phyloP scores from a whole-genome alignment of 139 green algal genomes.

The Diplosphaera chodatii region DNA sequence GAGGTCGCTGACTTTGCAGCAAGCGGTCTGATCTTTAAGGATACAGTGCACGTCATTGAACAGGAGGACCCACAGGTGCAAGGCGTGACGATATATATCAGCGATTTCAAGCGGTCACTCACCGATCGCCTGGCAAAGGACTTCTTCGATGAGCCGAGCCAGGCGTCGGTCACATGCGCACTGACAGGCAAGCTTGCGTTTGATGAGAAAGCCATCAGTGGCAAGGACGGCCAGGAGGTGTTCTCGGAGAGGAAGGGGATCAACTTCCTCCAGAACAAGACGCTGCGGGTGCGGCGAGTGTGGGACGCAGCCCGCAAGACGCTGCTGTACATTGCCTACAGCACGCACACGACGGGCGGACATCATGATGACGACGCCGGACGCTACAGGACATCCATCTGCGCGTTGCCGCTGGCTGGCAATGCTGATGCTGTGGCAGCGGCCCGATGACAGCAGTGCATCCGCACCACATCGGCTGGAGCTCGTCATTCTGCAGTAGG shows the following conservation, averaged over 20 bases:
- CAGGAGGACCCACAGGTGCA: slow-evolving; percentile 59
- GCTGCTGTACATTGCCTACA: slow-evolving; percentile 70
- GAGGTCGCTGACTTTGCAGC: slow-evolving; percentile 64
- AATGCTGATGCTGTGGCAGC: neutral
- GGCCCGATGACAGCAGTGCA: neutral
- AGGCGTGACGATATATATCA: slow-evolving; percentile 72
- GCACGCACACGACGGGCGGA: slow-evolving; percentile 34
- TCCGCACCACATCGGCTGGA: too few species aligned
- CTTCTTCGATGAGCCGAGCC: slow-evolving; percentile 64
- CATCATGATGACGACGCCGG: too few species aligned
- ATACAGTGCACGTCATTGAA: slow-evolving; percentile 56
- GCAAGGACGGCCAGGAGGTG: slow-evolving; percentile 47
- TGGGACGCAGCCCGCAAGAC: slow-evolving; percentile 57
- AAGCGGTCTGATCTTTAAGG: slow-evolving; percentile 75
- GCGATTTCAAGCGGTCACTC: slow-evolving; percentile 69
- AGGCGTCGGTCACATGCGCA: slow-evolving; percentile 70
- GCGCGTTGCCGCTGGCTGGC: slow-evolving; percentile 36
- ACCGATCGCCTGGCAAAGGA: slow-evolving; percentile 74
- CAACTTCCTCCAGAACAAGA: slow-evolving; percentile 77
- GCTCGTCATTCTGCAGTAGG: too few species aligned
- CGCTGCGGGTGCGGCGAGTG: slow-evolving; percentile 61
- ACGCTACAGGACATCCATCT: slow-evolving; percentile 47
- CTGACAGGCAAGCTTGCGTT: slow-evolving; percentile 36
- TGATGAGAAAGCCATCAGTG: slow-evolving; percentile 19
- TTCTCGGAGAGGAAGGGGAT: slow-evolving; percentile 70